A percentile compares a stretch with the other conserved stretches of the same genome.
phyloP scores from a whole-genome alignment of 768 basidiomycete genomes.

The Mycena leptocephala region DNA sequence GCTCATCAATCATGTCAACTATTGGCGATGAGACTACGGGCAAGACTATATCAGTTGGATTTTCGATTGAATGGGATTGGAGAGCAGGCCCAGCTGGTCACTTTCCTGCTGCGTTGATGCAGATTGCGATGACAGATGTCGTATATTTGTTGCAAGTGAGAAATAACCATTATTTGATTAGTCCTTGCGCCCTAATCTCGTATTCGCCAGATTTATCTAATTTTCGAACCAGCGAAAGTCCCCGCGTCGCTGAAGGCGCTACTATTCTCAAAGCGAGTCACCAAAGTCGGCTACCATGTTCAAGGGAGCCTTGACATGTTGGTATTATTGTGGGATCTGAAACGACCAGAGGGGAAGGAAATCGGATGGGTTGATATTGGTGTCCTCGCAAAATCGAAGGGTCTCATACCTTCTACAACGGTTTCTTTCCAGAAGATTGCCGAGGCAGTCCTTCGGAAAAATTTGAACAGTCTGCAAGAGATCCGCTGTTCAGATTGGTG shows the following conservation, averaged over 20 bases:
- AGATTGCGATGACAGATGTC: not conserved
- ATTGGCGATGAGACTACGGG: not conserved
- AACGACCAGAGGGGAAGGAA: not conserved
- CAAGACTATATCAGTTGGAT: not conserved
- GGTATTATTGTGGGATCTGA: not conserved
- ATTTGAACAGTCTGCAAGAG: not conserved
- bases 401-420: not conserved
- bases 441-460: not conserved
- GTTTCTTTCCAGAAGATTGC: not conserved
- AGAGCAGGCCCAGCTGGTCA: not conserved
- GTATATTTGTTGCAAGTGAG: not conserved
- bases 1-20: not conserved
- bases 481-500: not conserved
- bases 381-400: constrained; percentile 4
- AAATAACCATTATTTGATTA: not conserved
- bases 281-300: not conserved
- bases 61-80: constrained; percentile 15
- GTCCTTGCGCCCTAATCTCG: not conserved
- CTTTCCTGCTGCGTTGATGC: not conserved
- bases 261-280: not conserved
- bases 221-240: not conserved
- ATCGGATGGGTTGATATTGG: constrained; percentile 1
- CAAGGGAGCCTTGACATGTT: constrained; percentile 5
- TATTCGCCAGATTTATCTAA: not conserved
- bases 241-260: not conserved